Percentiles rank a stretch among this genome's conserved stretches.
These are phyloP conservation scores for Triangularia setosa DNA, from an alignment of 2,329 filamentous ascomycete genomes.

Conservation along the genomic window DNA sequence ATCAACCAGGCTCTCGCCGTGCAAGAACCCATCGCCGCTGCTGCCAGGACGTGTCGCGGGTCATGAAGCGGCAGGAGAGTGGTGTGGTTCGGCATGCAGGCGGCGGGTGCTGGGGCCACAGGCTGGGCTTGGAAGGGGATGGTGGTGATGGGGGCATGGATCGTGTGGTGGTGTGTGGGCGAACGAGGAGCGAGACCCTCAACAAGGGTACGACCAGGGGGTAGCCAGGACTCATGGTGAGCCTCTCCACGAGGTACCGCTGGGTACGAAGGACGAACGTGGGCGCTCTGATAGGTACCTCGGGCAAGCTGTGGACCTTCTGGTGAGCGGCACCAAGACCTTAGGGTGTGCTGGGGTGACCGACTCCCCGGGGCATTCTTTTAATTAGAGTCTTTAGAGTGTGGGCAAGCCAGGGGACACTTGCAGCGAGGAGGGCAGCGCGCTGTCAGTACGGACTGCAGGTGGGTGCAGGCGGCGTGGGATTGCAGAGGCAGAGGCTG, in stretches of 20 bases:
- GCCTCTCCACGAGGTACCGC: conserved; percentile 4
- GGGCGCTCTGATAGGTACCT: conserved; percentile 2
- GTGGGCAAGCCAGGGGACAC: conserved; percentile 1
- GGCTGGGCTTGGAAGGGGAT: neutral
- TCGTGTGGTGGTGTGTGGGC: conserved; percentile 13
- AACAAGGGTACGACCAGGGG: conserved; percentile 18
- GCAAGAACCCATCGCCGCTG: neutral
- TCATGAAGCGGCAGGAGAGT: conserved; percentile 4
- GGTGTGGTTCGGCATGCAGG: conserved; percentile 13
- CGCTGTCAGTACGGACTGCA: conserved; percentile 3
- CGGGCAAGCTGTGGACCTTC: conserved; percentile 2
- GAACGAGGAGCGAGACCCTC: conserved; percentile 20
- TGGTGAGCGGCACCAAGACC: conserved; percentile 10
- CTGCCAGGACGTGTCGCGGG: conserved; percentile 7
- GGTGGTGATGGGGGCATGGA: conserved; percentile 9
- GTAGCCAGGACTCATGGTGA: conserved; percentile 7
- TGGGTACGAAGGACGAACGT: conserved; percentile 2
- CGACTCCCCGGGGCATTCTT: conserved; percentile 20
- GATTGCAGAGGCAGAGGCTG: conserved; percentile 5
- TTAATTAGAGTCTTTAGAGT: conserved; percentile 12
- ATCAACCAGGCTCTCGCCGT: neutral
- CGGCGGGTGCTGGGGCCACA: neutral
- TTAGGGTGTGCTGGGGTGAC: conserved; percentile 12
- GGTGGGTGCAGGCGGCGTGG: conserved; percentile 8
- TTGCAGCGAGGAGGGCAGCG: neutral